phyloP scores from a whole-genome alignment of 306 rosid species.

The Neltuma alba region DNA sequence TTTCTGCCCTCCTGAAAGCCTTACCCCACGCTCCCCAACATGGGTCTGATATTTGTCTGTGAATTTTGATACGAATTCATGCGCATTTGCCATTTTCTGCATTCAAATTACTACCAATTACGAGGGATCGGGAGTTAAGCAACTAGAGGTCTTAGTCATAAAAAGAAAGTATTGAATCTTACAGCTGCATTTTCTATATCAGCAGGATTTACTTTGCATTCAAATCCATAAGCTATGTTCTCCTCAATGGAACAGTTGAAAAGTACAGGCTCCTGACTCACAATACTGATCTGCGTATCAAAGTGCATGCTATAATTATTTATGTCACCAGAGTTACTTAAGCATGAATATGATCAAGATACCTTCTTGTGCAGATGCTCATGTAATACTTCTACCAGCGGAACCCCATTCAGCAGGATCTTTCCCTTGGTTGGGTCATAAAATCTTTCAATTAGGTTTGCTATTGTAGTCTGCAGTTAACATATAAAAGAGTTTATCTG shows the following conservation, averaged over 20 bases:
- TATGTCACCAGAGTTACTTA: background rate
- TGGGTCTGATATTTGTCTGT: slow-evolving; percentile 62
- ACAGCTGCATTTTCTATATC: slow-evolving; percentile 55
- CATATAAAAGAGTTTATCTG: slow-evolving; percentile 5
- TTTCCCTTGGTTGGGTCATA: slow-evolving; percentile 79
- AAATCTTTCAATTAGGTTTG: slow-evolving; percentile 86
- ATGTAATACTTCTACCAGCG: slow-evolving; percentile 73
- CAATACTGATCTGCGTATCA: slow-evolving; percentile 68
- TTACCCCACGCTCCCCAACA: slow-evolving; percentile 70
- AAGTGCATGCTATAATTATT: background rate
- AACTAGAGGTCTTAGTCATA: slow-evolving; percentile 3
- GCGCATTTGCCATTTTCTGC: slow-evolving; percentile 86
- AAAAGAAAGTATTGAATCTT: slow-evolving; percentile 31
- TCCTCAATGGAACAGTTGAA: slow-evolving; percentile 84
- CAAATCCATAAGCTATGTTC: slow-evolving; percentile 64
- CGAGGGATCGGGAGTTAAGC: slow-evolving; percentile 8
- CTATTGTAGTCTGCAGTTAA: slow-evolving; percentile 79
- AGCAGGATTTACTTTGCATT: slow-evolving; percentile 44
- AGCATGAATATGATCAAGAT: slow-evolving; percentile 21
- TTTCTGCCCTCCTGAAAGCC: slow-evolving; percentile 81
- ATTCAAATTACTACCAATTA: slow-evolving; percentile 32
- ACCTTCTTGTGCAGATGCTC: slow-evolving; percentile 78
- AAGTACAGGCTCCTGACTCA: slow-evolving; percentile 81
- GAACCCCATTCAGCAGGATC: slow-evolving; percentile 71
- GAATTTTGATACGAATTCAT: slow-evolving; percentile 63